Base-by-base conservation (phyloP, 2,329 filamentous ascomycete genomes). In the Huntiella moniliformis region DNA sequence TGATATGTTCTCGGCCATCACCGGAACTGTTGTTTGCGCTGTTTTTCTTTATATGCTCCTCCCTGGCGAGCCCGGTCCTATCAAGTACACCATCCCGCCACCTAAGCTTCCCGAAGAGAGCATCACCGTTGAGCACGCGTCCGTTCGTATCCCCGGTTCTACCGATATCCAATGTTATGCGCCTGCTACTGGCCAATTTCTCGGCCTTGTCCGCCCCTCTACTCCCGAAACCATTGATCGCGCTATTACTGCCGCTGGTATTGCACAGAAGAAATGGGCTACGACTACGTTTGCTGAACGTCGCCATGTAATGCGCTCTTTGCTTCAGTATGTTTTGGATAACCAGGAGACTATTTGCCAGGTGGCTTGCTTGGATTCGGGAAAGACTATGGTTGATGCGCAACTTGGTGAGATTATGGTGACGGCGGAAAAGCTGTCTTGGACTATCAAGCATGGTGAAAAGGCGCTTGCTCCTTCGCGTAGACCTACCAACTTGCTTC, bases 381-480 rank as follows among this genome's bases (percentile, higher is more conserved):
- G 91, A 52, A 98, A 98, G 70, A 95, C 92, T 2, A 82, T 88
- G 67, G 77, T 96, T 35, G 91, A 98, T 63, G 91, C 88, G 1
- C 79, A 82, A 54, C 77, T 98, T 47, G 91, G 91, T 44, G 91
- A 98, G 68, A 87, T 96, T 52, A 69, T 98, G 46, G 86, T 95
- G 37, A 95, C 91, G 5, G 78, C 74, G 0, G 91, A 96, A 67
- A 95, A 94, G 67, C 70, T 98, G 50, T 79, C 82, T 57, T 98
- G 91, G 91, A 94, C 86, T 3, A 79, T 96, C 51, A 68, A 77
- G 52, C 85, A 98, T 61, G 91, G 91, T 54, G 87, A 95, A 61
- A 75, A 74, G 56, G 82, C 86, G 1, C 63, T 98, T 53, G 63
- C 63, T 33, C 74, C 84, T 0, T 79, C 80, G 52, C 67, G 67